Evolutionary conservation across 768 basidiomycete species (phyloP), one percentile per base, ranked within the genome.

Genomic region (Termitomyces sp.): DNA sequence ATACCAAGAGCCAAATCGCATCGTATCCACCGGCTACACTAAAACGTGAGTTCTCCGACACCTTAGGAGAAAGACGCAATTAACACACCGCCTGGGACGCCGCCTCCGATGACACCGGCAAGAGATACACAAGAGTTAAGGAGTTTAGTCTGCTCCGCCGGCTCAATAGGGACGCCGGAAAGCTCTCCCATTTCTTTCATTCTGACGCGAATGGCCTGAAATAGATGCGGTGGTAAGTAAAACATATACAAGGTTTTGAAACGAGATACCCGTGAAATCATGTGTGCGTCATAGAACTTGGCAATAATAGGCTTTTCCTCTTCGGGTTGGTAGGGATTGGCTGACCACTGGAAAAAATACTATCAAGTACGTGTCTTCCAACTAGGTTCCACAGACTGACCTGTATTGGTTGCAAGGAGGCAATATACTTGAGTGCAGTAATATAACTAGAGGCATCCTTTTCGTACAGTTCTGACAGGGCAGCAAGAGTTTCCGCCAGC

Each of bases 21-120:
- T 99, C 97, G 70, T 91, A 98, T 2, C 97, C 97, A 10, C 97
- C 97, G 53, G 97, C 97, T 98, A 63, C 28, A 53, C 5, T 42
- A 6, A 18, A 8, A 20, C 28, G n/a, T 54, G 13, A 53, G 49
- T 38, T 32, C 24, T n/a, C 24, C 6, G 38, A 4, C 28, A 30
- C 24, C 3, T 28, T 13, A 28, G 24, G 24, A 24, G 16, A 6
- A 42, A 30, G 12, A 20, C 22, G 20, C 12, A 7, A 40, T 53
- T 13, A 4, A 70, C 88, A 64, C 66, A 94, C 95, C 95, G 43
- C 97, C 97, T 6, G 97, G 97, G 5, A 98, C 97, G 20, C 96
- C 96, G 26, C 94, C 95, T 22, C 92, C 94, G 40, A 98, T 80
- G 18, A 98, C 87, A 30, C 97, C 97, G 3, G 89, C 84, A 62